Conservation (phyloP, 768 basidiomycete species). For the Amylocystis lapponica region DNA sequence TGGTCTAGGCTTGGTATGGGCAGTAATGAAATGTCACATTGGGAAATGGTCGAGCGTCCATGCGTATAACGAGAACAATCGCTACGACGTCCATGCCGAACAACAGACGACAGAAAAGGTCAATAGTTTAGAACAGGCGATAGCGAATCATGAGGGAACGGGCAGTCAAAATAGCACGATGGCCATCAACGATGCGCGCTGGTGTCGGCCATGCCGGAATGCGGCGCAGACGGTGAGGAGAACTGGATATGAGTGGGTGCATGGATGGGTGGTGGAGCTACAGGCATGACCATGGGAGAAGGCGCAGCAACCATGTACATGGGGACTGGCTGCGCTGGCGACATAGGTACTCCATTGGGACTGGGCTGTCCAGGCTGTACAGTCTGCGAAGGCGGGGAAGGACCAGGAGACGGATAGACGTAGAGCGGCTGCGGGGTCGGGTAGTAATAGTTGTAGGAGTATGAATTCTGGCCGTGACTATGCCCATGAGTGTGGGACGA, state of each 20-base stretch:
- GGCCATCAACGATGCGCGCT: not conserved
- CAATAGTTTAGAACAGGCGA: too few species aligned
- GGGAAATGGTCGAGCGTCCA: too few species aligned
- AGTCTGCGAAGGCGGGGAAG: too few species aligned
- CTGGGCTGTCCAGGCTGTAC: too few species aligned
- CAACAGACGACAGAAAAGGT: too few species aligned
- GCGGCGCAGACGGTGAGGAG: not conserved
- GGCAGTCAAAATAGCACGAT: not conserved
- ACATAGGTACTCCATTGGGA: too few species aligned
- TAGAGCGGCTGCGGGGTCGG: constrained; percentile 7
- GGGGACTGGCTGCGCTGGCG: not conserved
- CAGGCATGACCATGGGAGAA: not conserved
- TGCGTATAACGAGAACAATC: too few species aligned
- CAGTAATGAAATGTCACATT: too few species aligned
- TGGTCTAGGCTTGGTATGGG: too few species aligned
- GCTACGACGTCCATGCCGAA: too few species aligned
- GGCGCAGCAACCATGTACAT: not conserved
- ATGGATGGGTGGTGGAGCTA: not conserved
- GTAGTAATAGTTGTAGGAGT: constrained; percentile 19
- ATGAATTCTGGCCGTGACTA: constrained; percentile 16
- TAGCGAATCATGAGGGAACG: not conserved
- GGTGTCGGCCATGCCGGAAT: not conserved
- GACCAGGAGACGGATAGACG: not conserved
- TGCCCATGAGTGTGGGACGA: constrained; percentile 14
- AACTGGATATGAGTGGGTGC: not conserved